Evolutionary conservation across 2,329 filamentous ascomycete species (phyloP), one percentile per base, ranked within the genome.

Genomic region (Claviceps paspali): DNA sequence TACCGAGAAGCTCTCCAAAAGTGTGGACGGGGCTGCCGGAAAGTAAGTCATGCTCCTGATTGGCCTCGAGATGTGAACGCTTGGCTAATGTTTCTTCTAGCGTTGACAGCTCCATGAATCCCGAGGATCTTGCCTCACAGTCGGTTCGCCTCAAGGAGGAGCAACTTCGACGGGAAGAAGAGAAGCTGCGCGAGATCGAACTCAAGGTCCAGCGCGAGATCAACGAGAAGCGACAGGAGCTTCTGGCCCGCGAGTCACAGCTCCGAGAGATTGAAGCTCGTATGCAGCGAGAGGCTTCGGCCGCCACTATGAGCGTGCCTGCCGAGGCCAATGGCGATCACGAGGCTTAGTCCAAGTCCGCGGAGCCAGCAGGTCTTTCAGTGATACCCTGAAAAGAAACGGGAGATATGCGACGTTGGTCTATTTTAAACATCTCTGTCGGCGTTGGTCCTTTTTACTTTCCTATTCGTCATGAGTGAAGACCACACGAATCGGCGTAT

Each of bases 1-100:
- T 85, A 98, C 91, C 56, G 91, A 98, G 82, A 96, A 96, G 72
- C 82, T 98, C 53, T 93, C 84, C 70, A 98, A 96, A 84, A 95
- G 86, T 60, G 91, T 98, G 51, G 87, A 95, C 57, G 84, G 84
- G 60, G 82, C 83, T 64, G 73, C 77, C 63, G 75, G 77, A 74
- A 76, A 77, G 86, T 94, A 82, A 51, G 86, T 85, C 42, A 6
- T 35, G 6, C 11, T 15, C 5, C n/a, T 7, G 17, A 32, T 27
- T 27, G 36, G 10, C n/a, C 15, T 14, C n/a, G 10, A 8, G 6
- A 30, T 14, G 36, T 29, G 9, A 29, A 29, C 38, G 15, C 18
- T 35, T 33, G 42, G 38, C 56, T 63, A 54, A 65, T 49, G 3
- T 12, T 19, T 17, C 15, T 22, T 33, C 33, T 39, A 78, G 73